phyloP scores from a whole-genome alignment of 805 yeast genomes.

The Clavispora fructus region DNA sequence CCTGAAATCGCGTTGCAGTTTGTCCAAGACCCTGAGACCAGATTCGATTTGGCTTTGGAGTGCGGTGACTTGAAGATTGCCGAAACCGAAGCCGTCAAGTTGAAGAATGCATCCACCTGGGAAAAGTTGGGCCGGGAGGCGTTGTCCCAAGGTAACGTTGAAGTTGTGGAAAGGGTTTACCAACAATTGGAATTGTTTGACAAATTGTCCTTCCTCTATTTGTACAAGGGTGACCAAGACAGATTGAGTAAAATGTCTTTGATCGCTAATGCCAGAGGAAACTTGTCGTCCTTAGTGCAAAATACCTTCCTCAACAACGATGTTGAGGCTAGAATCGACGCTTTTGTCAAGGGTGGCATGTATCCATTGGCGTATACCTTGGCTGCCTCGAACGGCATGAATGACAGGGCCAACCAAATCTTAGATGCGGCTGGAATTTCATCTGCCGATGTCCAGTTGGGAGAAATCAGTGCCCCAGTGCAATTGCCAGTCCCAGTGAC shows the following conservation, averaged over 20 bases:
- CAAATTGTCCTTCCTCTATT: constrained; percentile 81
- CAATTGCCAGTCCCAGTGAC: constrained; percentile 45
- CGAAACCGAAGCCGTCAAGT: constrained; percentile 75
- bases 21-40: constrained; percentile 92
- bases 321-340: constrained; percentile 66
- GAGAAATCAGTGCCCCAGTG: constrained; percentile 43
- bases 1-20: constrained; percentile 97
- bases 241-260: constrained; percentile 79
- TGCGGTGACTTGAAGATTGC: constrained; percentile 87
- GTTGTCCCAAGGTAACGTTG: constrained; percentile 79
- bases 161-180: constrained; percentile 78
- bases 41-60: constrained; percentile 93
- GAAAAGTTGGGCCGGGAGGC: constrained; percentile 82
- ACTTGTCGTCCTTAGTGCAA: constrained; percentile 72
- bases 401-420: constrained; percentile 67
- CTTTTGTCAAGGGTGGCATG: constrained; percentile 74
- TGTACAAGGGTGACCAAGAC: constrained; percentile 72
- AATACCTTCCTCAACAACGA: constrained; percentile 76
- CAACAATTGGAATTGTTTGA: constrained; percentile 86
- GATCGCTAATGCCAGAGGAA: constrained; percentile 86
- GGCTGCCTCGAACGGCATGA: constrained; percentile 82
- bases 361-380: constrained; percentile 87
- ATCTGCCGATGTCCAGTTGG: constrained; percentile 59
- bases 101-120: constrained; percentile 71
- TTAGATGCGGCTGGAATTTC: constrained; percentile 64